Conservation (phyloP, 352 stramenopile genomes). For the Phytopythium sindhum region DNA sequence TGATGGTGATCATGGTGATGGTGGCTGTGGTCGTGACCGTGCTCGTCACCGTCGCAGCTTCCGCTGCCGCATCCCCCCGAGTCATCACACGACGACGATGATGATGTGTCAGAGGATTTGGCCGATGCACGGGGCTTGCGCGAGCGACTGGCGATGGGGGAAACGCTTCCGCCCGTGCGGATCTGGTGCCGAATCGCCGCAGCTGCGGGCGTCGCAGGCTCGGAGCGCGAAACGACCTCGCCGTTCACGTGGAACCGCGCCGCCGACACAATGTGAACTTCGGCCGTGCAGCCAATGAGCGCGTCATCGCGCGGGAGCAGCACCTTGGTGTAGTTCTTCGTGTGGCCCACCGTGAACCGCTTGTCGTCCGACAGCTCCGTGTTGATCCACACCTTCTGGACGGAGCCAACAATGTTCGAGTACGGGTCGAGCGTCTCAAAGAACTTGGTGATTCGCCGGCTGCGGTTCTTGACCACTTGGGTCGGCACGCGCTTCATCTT, state of each 20-base stretch:
- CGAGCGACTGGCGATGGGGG: conserved; percentile 9
- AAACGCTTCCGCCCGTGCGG: conserved; percentile 30
- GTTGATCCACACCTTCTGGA: conserved; percentile 78
- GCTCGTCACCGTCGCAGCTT: conserved; percentile 14
- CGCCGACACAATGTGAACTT: conserved; percentile 47
- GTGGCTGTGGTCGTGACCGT: conserved; percentile 13
- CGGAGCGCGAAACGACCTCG: conserved; percentile 48
- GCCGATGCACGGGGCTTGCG: conserved; percentile 6
- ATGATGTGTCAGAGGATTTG: conserved; percentile 9
- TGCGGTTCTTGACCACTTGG: conserved; percentile 88
- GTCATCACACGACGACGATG: conserved; percentile 18
- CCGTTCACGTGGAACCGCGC: conserved; percentile 78
- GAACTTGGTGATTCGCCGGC: conserved; percentile 74
- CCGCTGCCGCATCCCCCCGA: conserved; percentile 26
- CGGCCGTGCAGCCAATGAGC: conserved; percentile 69
- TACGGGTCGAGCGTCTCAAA: conserved; percentile 88
- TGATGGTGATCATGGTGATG: conserved; percentile 18
- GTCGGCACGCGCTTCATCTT: conserved; percentile 88
- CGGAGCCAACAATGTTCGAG: conserved; percentile 49
- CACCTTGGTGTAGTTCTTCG: conserved; percentile 93
- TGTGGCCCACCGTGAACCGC: conserved; percentile 83
- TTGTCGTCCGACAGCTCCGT: conserved; percentile 82
- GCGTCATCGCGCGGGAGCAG: conserved; percentile 69
- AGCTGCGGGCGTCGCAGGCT: conserved; percentile 49
- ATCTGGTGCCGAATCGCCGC: conserved; percentile 53